Conservation (phyloP, 139 green algal genomes). For the Haematococcus lacustris region DNA sequence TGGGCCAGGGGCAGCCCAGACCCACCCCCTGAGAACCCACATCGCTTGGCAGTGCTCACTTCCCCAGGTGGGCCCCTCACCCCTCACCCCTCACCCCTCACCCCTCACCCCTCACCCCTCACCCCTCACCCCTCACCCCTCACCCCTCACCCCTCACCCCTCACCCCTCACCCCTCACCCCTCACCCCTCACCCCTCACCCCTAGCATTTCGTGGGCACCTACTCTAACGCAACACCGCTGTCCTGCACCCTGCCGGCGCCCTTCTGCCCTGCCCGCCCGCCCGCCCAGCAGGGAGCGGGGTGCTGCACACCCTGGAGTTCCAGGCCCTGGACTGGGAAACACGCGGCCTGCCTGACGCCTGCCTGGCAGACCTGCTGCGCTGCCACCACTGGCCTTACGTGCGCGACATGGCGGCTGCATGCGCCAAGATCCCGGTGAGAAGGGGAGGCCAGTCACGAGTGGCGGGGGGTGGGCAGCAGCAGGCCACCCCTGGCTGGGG, state of each 20-base stretch:
- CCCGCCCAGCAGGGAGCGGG: conserved; percentile 20
- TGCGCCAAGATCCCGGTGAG: conserved; percentile 3
- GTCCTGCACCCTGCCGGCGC: too few species aligned
- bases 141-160: too few species aligned
- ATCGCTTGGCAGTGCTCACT: conserved; percentile 64
- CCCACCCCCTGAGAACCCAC: conserved; percentile 75
- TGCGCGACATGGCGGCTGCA: conserved; percentile 38
- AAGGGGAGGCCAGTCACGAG: too few species aligned
- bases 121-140: too few species aligned
- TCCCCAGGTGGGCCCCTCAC: conserved; percentile 11
- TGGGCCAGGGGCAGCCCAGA: conserved; percentile 20
- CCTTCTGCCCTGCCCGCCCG: too few species aligned
- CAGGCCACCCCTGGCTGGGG: too few species aligned
- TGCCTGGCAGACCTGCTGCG: conserved; percentile 68
- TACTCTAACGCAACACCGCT: too few species aligned
- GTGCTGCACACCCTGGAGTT: conserved; percentile 58
- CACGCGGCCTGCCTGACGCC: conserved; percentile 13
- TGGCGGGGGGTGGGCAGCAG: too few species aligned
- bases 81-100: too few species aligned
- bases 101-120: too few species aligned
- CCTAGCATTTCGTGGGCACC: not conserved
- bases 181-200: too few species aligned
- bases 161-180: too few species aligned
- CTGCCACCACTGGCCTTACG: conserved; percentile 83
- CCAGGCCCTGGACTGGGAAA: conserved; percentile 39